Evolutionary conservation across 2,329 filamentous ascomycete genomes (phyloP).

Genomic region (Aspergillus glaucus): DNA sequence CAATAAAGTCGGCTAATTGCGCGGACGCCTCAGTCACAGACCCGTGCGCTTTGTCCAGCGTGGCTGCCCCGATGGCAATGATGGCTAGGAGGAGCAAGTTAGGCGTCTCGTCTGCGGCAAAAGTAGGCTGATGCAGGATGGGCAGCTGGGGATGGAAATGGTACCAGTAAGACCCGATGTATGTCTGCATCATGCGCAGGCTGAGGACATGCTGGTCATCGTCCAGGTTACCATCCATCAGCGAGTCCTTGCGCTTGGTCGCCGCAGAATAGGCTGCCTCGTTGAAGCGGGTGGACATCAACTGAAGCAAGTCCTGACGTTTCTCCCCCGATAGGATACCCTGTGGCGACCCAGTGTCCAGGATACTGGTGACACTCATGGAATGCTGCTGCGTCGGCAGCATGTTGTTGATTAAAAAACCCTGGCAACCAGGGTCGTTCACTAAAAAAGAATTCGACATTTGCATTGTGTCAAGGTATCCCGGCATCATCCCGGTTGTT

Average conservation of each 20-base stretch:
- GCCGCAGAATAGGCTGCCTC: conserved; percentile 70
- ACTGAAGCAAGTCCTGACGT: conserved; percentile 71
- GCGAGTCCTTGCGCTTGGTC: conserved; percentile 66
- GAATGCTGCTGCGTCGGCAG: conserved; percentile 63
- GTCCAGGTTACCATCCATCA: conserved; percentile 72
- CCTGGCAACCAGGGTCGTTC: conserved; percentile 44
- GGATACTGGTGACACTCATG: conserved; percentile 81
- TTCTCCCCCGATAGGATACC: conserved; percentile 81
- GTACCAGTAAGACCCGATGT: conserved; percentile 88
- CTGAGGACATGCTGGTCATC: conserved; percentile 61
- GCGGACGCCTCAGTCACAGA: conserved; percentile 69
- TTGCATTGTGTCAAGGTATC: conserved; percentile 37
- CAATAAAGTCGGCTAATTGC: conserved; percentile 80
- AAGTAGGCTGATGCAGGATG: conserved; percentile 90
- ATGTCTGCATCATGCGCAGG: conserved; percentile 90
- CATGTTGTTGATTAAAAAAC: conserved; percentile 41
- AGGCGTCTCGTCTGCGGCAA: conserved; percentile 78
- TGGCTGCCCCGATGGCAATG: conserved; percentile 87
- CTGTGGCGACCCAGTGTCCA: conserved; percentile 74
- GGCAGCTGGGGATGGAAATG: conserved; percentile 93
- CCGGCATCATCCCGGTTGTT: conserved; percentile 34
- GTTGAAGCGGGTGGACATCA: conserved; percentile 75
- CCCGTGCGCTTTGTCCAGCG: conserved; percentile 75
- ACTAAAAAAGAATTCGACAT: conserved; percentile 47
- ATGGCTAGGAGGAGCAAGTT: conserved; percentile 79